These are phyloP conservation scores for Pleurotus ostreatus DNA, from an alignment of 768 basidiomycete species.

Conservation along the genomic window DNA sequence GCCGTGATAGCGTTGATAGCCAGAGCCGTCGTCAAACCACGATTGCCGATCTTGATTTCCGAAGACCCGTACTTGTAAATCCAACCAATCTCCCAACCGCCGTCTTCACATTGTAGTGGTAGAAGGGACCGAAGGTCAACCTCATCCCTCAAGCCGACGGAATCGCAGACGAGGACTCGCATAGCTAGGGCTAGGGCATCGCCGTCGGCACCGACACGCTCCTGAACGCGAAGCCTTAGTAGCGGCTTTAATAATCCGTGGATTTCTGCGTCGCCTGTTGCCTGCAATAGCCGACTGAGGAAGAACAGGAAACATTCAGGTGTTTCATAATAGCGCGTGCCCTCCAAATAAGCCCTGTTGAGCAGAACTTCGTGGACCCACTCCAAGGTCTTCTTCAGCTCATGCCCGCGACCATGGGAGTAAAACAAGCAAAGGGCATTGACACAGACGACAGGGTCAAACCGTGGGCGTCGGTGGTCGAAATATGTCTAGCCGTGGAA, in stretches of 20 bases:
- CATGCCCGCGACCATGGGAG: constrained; percentile 40
- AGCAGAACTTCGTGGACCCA: constrained; percentile 48
- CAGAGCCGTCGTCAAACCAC: constrained; percentile 50
- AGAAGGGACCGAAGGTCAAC: constrained; percentile 42
- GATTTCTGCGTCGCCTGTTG: constrained; percentile 28
- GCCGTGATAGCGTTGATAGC: constrained; percentile 46
- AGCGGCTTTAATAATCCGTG: constrained; percentile 33
- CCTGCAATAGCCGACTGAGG: constrained; percentile 38
- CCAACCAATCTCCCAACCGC: constrained; percentile 53
- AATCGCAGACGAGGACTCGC: constrained; percentile 44
- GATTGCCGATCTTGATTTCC: constrained; percentile 47
- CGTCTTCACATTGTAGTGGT: constrained; percentile 47
- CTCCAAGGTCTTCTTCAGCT: constrained; percentile 38
- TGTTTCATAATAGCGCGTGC: constrained; percentile 51
- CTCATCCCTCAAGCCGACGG: constrained; percentile 35
- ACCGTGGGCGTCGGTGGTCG: constrained; percentile 43
- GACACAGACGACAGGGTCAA: constrained; percentile 51
- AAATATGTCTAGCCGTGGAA: constrained; percentile 41
- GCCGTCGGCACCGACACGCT: constrained; percentile 44
- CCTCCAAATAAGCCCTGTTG: constrained; percentile 50
- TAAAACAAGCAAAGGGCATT: constrained; percentile 49
- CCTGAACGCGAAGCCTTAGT: constrained; percentile 40
- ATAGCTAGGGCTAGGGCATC: constrained; percentile 55
- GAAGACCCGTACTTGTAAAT: constrained; percentile 52
- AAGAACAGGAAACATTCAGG: constrained; percentile 53